phyloP scores from a whole-genome alignment of 2,329 filamentous ascomycete species.

The Fusarium pseudocircinatum region DNA sequence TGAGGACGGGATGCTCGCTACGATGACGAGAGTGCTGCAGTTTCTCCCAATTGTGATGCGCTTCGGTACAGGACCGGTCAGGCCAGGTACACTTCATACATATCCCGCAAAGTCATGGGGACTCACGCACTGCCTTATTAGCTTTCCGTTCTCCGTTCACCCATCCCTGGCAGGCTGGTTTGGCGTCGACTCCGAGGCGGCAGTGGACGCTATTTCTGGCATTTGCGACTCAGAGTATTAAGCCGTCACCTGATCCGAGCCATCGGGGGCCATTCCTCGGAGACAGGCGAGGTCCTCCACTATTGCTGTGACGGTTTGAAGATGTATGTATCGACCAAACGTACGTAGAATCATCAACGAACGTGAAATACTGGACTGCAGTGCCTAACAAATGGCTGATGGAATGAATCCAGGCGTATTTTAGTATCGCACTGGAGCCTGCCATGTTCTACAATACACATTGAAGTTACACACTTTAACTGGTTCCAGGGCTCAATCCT shows the following conservation, averaged over 20 bases:
- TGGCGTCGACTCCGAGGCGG: constrained; percentile 36
- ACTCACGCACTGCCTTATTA: constrained; percentile 12
- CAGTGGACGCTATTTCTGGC: constrained; percentile 44
- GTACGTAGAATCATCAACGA: not conserved
- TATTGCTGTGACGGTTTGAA: constrained; percentile 7
- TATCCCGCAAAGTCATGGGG: not conserved
- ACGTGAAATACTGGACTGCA: not conserved
- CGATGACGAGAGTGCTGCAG: constrained; percentile 9
- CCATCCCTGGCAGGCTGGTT: constrained; percentile 18
- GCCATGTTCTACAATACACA: not conserved
- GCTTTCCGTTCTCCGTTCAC: not conserved
- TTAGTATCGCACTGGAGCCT: not conserved
- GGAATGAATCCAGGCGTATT: not conserved
- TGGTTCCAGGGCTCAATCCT: not conserved
- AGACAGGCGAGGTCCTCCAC: constrained; percentile 37
- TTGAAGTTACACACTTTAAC: not conserved
- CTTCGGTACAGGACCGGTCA: not conserved
- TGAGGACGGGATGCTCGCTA: constrained; percentile 12
- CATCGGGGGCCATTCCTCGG: constrained; percentile 32
- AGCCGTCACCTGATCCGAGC: constrained; percentile 35
- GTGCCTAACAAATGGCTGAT: not conserved
- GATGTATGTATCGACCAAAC: not conserved
- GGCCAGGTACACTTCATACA: not conserved
- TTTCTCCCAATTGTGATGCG: not conserved
- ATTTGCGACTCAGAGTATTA: constrained; percentile 29